Percentiles rank a stretch among this genome's conserved stretches.
These are phyloP conservation scores for Kodamaea leandrae DNA, from an alignment of 805 yeast genomes.

Conservation along the genomic window DNA sequence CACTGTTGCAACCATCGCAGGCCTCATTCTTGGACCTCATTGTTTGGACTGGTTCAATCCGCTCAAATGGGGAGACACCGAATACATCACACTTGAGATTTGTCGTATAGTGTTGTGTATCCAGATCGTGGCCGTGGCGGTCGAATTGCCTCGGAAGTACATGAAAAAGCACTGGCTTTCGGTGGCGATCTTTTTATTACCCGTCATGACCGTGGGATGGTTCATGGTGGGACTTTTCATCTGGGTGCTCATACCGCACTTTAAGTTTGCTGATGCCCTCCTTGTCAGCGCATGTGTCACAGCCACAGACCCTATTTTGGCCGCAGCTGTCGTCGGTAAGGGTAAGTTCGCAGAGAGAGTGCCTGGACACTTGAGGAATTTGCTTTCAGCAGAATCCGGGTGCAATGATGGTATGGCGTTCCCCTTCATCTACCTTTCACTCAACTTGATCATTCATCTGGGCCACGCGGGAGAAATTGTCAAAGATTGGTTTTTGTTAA, in stretches of 20 bases:
- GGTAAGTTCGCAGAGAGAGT: constrained; percentile 89
- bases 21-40: constrained; percentile 86
- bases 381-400: constrained; percentile 82
- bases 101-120: constrained; percentile 79
- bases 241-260: constrained; percentile 72
- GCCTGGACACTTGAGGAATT: constrained; percentile 86
- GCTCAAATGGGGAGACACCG: constrained; percentile 79
- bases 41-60: constrained; percentile 84
- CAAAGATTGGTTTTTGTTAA: constrained; percentile 74
- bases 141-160: constrained; percentile 85
- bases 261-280: constrained; percentile 68
- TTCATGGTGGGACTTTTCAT: constrained; percentile 73
- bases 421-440: constrained; percentile 75
- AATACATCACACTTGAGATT: constrained; percentile 76
- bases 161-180: constrained; percentile 83
- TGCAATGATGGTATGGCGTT: constrained; percentile 97
- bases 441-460: constrained; percentile 63
- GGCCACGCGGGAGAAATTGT: constrained; percentile 67
- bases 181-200: constrained; percentile 68
- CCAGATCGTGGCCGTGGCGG: constrained; percentile 93
- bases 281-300: constrained; percentile 85
- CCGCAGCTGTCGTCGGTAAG: constrained; percentile 93
- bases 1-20: constrained; percentile 80
- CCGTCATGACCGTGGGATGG: constrained; percentile 93
- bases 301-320: constrained; percentile 93